A percentile compares a stretch with the other conserved stretches of the same genome.
Conservation (phyloP, 2,329 filamentous ascomycete genomes). For the Apiospora sp. region DNA sequence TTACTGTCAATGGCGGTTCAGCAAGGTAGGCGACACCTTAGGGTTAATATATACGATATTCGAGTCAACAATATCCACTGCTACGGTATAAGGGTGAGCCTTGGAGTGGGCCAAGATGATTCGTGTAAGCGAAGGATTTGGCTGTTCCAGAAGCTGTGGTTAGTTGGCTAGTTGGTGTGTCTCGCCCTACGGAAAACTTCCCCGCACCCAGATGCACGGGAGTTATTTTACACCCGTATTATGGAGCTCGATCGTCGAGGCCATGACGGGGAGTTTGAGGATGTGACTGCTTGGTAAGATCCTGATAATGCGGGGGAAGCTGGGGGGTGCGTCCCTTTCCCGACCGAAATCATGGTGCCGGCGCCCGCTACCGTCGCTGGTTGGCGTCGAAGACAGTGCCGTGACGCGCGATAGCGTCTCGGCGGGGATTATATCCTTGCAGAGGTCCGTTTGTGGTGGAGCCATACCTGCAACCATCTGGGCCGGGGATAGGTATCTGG, state of each 20-base stretch:
- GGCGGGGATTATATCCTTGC: neutral
- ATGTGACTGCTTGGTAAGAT: neutral
- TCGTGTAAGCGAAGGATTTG: slow-evolving; percentile 5
- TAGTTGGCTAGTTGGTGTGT: neutral
- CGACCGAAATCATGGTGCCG: neutral
- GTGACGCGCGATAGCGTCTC: neutral
- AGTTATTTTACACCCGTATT: slow-evolving; percentile 12
- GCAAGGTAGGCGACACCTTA: neutral
- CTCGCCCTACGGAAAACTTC: neutral
- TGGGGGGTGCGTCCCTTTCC: neutral
- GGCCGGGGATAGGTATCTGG: neutral
- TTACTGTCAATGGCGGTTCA: neutral
- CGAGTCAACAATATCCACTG: neutral
- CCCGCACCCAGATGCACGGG: slow-evolving; percentile 9
- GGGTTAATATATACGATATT: neutral
- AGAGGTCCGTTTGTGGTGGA: neutral
- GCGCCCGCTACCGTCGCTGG: neutral
- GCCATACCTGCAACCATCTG: neutral
- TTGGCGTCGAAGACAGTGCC: neutral
- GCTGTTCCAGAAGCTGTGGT: neutral
- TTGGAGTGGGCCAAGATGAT: slow-evolving; percentile 8
- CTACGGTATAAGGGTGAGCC: neutral
- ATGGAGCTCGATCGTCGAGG: neutral
- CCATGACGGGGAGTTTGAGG: neutral
- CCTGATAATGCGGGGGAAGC: slow-evolving; percentile 3